phyloP scores from a whole-genome alignment of 768 basidiomycete genomes.

The Lentinula guzmanii region DNA sequence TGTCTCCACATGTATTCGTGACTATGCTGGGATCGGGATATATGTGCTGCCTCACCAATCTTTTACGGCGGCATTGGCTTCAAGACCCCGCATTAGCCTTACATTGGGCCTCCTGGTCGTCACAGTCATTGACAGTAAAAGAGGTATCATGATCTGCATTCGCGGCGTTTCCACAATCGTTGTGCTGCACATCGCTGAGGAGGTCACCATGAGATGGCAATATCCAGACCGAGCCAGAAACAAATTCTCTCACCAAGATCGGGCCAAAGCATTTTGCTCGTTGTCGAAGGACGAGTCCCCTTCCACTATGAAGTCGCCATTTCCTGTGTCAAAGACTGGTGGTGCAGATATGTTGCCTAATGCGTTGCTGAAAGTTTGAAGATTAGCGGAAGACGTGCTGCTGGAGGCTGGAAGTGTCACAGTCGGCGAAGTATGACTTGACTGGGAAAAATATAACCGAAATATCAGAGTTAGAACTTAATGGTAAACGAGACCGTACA shows the following conservation, averaged over 20 bases:
- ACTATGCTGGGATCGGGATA: no score
- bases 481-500: not conserved
- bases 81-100: constrained; percentile 16
- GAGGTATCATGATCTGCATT: constrained; percentile 43
- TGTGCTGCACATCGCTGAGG: constrained; percentile 48
- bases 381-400: not conserved
- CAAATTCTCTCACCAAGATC: constrained; percentile 33
- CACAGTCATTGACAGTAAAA: constrained; percentile 42
- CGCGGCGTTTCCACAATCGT: constrained; percentile 52
- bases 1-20: no score
- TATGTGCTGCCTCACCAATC: no score
- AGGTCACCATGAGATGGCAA: not conserved
- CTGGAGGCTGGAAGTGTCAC: not conserved
- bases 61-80: not conserved
- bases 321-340: not conserved
- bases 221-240: not conserved
- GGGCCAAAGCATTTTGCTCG: constrained; percentile 34
- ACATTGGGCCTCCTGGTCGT: constrained; percentile 37
- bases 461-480: not conserved
- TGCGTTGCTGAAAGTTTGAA: constrained; percentile 1
- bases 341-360: constrained; percentile 1
- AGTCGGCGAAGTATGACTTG: not conserved
- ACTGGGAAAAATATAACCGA: not conserved
- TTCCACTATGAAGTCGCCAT: constrained; percentile 21
- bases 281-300: constrained; percentile 44